Evolutionary conservation across 2,329 filamentous ascomycete genomes (phyloP), one percentile per base, ranked within the genome.

Genomic region (Alternaria incomplexa): DNA sequence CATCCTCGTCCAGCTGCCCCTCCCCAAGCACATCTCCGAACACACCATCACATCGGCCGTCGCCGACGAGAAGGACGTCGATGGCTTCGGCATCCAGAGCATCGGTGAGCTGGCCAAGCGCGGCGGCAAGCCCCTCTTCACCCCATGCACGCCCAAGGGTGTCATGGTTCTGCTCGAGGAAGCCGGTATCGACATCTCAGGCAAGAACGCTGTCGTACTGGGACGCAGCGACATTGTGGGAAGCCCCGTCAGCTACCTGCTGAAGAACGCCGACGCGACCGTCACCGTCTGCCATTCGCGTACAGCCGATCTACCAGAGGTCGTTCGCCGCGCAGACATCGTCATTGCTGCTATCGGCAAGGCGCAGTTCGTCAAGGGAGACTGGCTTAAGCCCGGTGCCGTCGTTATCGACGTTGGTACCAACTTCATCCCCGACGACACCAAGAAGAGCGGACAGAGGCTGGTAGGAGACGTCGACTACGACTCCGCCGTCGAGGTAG

Each of bases 381-480:
- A 97, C 64, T 98, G 94, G 93, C 80, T 99, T 68, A 99, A 98
- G 86, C 89, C 91, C 17, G 96, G 94, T 36, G 93, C 88, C n/a
- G 91, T 99, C 6, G 93, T 99, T 44, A 97, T 99, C 74, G 96
- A 99, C 76, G 96, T 99, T 17, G 96, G 96, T 65, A 99, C 94
- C 69, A 99, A 99, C 85, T 97, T 93, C 84, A 90, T 98, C 61
- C 88, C 92, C 6, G 96, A 99, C 77, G 85, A 89, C 40, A 90
- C 91, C 65, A 97, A 92, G 84, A 97, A 97, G 84, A 96, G 93
- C 12, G 96, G 96, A 32, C 89, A 96, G 80, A 89, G 94, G 68
- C 88, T 99, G 22, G 95, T 98, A 7, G 96, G 96, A 63, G 96
- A 99, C 79, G 96, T 99, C 45, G 93, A 99, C 74, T 98, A 90